These are phyloP conservation scores for Geosmithia morbida DNA, from an alignment of 2,329 filamentous ascomycete species.

Conservation along the genomic window DNA sequence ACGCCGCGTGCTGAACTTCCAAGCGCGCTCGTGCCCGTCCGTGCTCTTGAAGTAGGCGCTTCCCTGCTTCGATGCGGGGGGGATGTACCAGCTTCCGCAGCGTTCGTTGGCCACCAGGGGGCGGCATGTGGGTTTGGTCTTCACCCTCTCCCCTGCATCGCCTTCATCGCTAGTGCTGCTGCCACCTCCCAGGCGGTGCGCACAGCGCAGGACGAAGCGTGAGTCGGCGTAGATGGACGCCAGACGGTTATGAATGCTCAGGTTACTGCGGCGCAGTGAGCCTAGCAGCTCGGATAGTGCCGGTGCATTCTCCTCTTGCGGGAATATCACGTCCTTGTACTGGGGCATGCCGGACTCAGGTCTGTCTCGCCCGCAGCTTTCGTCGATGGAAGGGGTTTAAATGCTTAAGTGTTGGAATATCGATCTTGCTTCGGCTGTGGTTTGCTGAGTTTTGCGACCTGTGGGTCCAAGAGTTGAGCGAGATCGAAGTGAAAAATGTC, in stretches of 20 bases:
- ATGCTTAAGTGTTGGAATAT: background rate
- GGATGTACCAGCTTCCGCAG: constrained; percentile 92
- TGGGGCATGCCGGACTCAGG: too few species aligned
- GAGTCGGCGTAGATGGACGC: constrained; percentile 66
- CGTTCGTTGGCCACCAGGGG: constrained; percentile 86
- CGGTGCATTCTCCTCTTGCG: constrained; percentile 35
- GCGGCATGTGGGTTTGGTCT: constrained; percentile 14
- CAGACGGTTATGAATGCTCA: constrained; percentile 71
- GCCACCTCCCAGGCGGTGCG: constrained; percentile 24
- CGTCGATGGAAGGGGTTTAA: background rate
- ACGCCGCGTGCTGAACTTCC: constrained; percentile 75
- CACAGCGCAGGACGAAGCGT: constrained; percentile 52
- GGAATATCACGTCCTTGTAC: constrained; percentile 31
- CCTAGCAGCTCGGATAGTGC: constrained; percentile 57
- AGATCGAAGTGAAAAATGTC: too few species aligned
- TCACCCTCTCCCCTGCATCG: background rate
- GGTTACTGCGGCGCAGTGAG: constrained; percentile 60
- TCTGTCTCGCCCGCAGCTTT: background rate
- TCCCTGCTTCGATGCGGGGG: constrained; percentile 45
- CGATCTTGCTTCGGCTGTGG: background rate
- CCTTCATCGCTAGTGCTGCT: background rate
- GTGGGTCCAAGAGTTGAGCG: background rate
- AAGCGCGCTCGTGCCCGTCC: constrained; percentile 82
- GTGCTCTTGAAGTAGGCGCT: constrained; percentile 97
- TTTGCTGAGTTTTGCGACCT: background rate